Evolutionary conservation across 2,329 filamentous ascomycete genomes (phyloP).

Genomic region (Cucurbitaria berberidis): DNA sequence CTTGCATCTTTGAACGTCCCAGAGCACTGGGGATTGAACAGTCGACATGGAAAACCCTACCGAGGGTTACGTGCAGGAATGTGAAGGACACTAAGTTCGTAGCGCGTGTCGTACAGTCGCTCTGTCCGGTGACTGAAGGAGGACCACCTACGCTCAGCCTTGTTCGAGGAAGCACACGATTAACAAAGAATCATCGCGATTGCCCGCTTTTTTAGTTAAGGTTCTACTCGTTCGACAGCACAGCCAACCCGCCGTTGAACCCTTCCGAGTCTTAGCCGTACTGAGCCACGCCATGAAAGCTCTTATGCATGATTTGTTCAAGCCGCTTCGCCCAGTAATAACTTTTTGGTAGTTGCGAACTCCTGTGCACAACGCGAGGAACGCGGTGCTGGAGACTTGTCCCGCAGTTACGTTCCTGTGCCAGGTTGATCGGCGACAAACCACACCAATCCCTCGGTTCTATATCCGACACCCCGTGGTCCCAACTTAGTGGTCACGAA

Average conservation of each 20-base stretch:
- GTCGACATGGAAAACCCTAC: neutral
- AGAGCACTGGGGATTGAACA: neutral
- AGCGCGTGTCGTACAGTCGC: neutral
- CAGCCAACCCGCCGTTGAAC: neutral
- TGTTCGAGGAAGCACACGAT: neutral
- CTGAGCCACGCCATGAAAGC: neutral
- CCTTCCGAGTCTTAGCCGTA: neutral
- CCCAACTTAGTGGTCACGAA: neutral
- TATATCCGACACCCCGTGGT: neutral
- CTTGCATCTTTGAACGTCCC: neutral
- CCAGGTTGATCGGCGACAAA: neutral
- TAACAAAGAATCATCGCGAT: neutral
- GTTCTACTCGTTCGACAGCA: neutral
- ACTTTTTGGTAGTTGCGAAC: neutral
- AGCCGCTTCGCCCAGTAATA: neutral
- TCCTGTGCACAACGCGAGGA: constrained; percentile 1
- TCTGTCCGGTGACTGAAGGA: neutral
- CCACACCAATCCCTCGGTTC: neutral
- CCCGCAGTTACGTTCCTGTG: neutral
- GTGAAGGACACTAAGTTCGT: neutral
- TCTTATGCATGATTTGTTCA: neutral
- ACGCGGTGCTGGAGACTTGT: constrained; percentile 1
- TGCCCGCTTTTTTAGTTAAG: neutral
- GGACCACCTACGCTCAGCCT: neutral
- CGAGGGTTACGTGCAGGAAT: neutral